These are phyloP conservation scores for Boletus sp. DNA, from an alignment of 1,284 basidiomycete species.

Conservation along the genomic window DNA sequence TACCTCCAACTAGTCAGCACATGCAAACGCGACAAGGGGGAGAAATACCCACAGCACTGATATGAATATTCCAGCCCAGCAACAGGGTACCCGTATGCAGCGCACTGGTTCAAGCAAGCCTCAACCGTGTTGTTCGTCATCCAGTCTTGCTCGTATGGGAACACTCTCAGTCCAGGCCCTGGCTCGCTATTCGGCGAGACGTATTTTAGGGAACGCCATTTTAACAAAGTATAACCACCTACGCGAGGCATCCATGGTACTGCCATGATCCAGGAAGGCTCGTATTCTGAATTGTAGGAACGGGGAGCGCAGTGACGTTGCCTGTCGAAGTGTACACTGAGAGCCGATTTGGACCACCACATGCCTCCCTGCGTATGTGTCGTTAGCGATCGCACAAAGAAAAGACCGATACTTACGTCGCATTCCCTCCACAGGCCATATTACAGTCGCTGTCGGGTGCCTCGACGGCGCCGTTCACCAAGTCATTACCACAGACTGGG, in stretches of 20 bases:
- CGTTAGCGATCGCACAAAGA: not conserved
- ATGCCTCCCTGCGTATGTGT: constrained; percentile 48
- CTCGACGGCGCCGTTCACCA: constrained; percentile 55
- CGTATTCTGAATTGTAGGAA: constrained; percentile 53
- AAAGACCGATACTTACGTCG: constrained; percentile 44
- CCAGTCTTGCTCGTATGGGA: constrained; percentile 59
- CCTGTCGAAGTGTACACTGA: constrained; percentile 60
- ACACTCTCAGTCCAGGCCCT: constrained; percentile 35
- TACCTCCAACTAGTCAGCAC: constrained; percentile 27
- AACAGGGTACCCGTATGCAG: constrained; percentile 60
- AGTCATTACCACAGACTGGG: constrained; percentile 57
- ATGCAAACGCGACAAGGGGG: too few relatives aligned
- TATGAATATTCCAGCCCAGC: constrained; percentile 57
- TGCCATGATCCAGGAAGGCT: constrained; percentile 58
- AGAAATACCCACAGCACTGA: constrained; percentile 49
- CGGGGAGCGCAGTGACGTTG: constrained; percentile 51
- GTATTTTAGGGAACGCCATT: not conserved
- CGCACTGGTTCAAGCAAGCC: constrained; percentile 60
- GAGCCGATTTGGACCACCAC: constrained; percentile 66
- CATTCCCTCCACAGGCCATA: constrained; percentile 62
- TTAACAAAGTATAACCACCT: constrained; percentile 19
- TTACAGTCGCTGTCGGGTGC: constrained; percentile 52
- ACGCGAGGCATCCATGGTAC: constrained; percentile 67
- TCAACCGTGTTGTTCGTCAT: constrained; percentile 57
- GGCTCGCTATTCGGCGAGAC: constrained; percentile 29